These are phyloP conservation scores for Endocalyx cinctus DNA, from an alignment of 2,329 filamentous ascomycete genomes.

Conservation along the genomic window DNA sequence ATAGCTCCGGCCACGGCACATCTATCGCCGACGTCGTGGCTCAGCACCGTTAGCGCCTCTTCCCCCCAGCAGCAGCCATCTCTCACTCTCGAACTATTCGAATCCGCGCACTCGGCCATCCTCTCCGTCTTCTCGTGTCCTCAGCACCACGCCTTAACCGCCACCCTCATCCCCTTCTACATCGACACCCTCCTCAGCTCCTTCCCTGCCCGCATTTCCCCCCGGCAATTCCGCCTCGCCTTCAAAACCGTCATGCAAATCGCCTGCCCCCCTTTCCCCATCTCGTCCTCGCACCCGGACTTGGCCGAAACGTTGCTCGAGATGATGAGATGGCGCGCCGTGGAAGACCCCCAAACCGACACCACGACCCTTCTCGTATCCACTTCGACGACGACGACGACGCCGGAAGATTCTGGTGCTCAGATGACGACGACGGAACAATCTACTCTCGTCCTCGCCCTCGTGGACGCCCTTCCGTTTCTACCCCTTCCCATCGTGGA, in stretches of 20 bases:
- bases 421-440: conserved; percentile 60
- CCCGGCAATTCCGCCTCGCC: conserved; percentile 82
- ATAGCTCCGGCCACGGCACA: conserved; percentile 72
- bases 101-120: conserved; percentile 79
- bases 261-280: conserved; percentile 71
- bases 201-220: conserved; percentile 73
- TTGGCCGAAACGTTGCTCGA: conserved; percentile 80
- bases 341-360: conserved; percentile 39
- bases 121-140: conserved; percentile 78
- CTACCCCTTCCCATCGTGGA: conserved; percentile 66
- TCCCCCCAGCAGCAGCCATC: conserved; percentile 39
- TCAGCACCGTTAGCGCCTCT: conserved; percentile 23
- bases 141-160: conserved; percentile 66
- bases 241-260: conserved; percentile 83
- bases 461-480: conserved; percentile 75
- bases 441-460: conserved; percentile 67
- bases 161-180: conserved; percentile 74
- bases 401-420: not conserved
- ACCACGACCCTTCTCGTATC: conserved; percentile 35
- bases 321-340: conserved; percentile 64
- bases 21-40: conserved; percentile 41
- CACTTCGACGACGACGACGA: conserved; percentile 18
- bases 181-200: conserved; percentile 74
- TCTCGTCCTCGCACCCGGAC: conserved; percentile 68
- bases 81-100: conserved; percentile 62